Conservation (phyloP, 2,329 filamentous ascomycete species). For the Fusarium bulbicola region DNA sequence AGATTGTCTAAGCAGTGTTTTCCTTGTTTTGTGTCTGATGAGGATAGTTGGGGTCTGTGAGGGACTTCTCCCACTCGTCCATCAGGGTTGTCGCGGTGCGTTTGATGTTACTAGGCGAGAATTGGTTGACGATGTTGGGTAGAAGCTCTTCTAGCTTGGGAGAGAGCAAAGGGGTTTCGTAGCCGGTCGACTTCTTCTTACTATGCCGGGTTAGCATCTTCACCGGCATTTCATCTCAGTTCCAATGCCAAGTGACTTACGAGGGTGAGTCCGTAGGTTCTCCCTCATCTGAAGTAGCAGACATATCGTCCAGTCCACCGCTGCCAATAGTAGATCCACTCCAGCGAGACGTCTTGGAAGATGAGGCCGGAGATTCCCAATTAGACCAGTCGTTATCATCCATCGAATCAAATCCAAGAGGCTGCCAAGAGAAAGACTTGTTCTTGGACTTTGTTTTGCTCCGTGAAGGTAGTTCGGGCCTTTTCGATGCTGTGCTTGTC, state of each 20-base stretch:
- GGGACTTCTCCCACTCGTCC: constrained; percentile 85
- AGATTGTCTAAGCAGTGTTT: constrained; percentile 41
- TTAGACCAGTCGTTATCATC: constrained; percentile 72
- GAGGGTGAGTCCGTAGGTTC: constrained; percentile 57
- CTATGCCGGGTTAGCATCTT: constrained; percentile 36
- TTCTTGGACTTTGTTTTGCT: constrained; percentile 53
- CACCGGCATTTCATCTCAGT: background rate
- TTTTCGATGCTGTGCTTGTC: constrained; percentile 47
- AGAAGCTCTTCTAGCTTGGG: constrained; percentile 64
- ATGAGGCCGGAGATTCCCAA: constrained; percentile 67
- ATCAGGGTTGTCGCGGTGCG: constrained; percentile 86
- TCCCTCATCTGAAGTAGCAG: constrained; percentile 57
- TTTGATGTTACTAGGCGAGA: constrained; percentile 80
- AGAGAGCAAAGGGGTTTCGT: constrained; percentile 47
- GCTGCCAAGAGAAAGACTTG: constrained; percentile 70
- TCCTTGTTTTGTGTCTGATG: constrained; percentile 45
- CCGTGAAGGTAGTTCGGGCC: constrained; percentile 37
- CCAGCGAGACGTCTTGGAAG: constrained; percentile 65
- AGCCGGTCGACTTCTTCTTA: constrained; percentile 46
- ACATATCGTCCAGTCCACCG: constrained; percentile 54
- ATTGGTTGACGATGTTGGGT: constrained; percentile 76
- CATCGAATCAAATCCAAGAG: constrained; percentile 63
- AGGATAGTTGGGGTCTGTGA: constrained; percentile 44
- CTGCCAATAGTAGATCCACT: constrained; percentile 67
- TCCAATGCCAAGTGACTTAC: constrained; percentile 52